Evolutionary conservation across 1,284 basidiomycete genomes (phyloP), one percentile per base, ranked within the genome.

Genomic region (Cutaneotrichosporon sp.): DNA sequence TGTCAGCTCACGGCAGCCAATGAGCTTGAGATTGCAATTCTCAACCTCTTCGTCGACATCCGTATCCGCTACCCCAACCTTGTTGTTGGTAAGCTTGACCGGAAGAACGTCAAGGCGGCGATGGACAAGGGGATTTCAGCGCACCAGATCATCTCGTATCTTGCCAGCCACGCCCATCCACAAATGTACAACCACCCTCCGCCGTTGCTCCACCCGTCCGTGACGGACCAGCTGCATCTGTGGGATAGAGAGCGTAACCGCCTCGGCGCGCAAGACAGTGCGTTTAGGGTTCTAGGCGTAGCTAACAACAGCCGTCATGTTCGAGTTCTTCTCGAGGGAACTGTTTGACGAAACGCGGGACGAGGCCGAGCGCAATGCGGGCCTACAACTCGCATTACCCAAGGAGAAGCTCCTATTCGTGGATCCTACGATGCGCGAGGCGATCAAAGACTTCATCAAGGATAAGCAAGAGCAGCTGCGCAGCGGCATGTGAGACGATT

Each of bases 171-270:
- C 75, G 94, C 94, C 2, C 96, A 98, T 74, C 88, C 91, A 29
- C 94, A 98, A 75, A 98, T 98, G 94, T 84, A 88, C 67, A 90
- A 87, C 74, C 90, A 92, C 73, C 71, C 71, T 2, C 71, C 71
- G 19, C 71, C 71, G 4, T 43, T 74, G 6, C 57, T 74, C 1
- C 71, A 74, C 44, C 65, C 70, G 3, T 69, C 94, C 0, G 93
- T 97, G 0, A 92, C 97, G 64, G 96, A 99, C 76, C 96, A 98
- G 76, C 89, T 99, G 61, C 84, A 96, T 48, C 79, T 98, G 16
- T 99, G 96, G 94, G 94, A 99, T 75, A 79, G 93, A 48, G 96
- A 98, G 77, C 86, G 88, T 74, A 93, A 97, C 72, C 82, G 96
- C 46, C 79, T 98, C 2, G 85, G 87, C 63, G 85, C 87, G 26